Base-by-base conservation (phyloP, 2,329 filamentous ascomycete species). In the Trichoderma koningii region DNA sequence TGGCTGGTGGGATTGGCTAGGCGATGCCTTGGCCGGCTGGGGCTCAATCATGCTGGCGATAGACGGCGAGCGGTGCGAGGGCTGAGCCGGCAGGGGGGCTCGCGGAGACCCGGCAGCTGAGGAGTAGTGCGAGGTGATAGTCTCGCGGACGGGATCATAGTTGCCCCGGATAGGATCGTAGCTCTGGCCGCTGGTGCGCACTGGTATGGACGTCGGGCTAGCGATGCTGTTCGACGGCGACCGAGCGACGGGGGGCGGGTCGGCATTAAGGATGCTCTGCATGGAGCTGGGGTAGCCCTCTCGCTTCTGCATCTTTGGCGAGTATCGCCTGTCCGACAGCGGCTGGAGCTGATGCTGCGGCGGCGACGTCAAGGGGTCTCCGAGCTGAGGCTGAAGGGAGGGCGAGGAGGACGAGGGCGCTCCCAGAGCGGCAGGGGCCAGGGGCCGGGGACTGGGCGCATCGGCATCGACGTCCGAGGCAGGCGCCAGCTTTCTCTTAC, bases 131-230 rank as follows among this genome's bases (percentile, higher is more conserved):
- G 82, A 71, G 52, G 85, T 71, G 73, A 89, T 86, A 3, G 85
- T 90, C 72, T 86, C 86, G 48, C 86, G 80, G 55, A 88, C 81
- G 1, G 86, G 86, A 69, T 89, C 86, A 69, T 87, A 89, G 68
- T 84, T 87, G n/a, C 89, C 91, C 53, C 93, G 87, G 68, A 97
- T 93, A 0, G 93, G 93, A 75, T 97, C 93, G 78, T 95, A 97
- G 71, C 90, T 92, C 72, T 92, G 91, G 50, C 92, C 89, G 72
- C 90, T 90, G 15, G 89, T 88, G 56, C 89, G 81, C 55, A 82
- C 78, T 9, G 82, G 80, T 19, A 79, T 73, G 50, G 79, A 66
- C 67, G 76, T 68, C 77, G 62, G 45, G 45, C 60, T 81, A 80
- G 66, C 80, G 80, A 56, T 75, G 42, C 44, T 61, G 21, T 59